These are phyloP conservation scores for Fusarium tricinctum DNA, from an alignment of 2,329 filamentous ascomycete genomes.

Conservation along the genomic window DNA sequence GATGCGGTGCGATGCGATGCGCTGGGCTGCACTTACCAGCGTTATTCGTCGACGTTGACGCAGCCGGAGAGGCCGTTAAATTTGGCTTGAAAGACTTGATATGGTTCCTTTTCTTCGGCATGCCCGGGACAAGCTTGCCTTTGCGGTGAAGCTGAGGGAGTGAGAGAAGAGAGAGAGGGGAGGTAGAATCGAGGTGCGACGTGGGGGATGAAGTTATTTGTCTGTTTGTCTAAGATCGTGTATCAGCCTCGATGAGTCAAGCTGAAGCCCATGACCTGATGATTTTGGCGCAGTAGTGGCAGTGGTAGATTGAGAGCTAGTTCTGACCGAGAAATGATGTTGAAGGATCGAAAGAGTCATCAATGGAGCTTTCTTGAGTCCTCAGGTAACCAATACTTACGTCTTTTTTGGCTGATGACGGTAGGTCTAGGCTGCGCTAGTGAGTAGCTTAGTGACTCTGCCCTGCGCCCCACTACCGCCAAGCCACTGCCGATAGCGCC, in stretches of 20 bases:
- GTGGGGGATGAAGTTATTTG: conserved; percentile 32
- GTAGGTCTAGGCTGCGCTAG: conserved; percentile 8
- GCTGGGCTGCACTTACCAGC: conserved; percentile 47
- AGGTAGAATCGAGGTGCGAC: conserved; percentile 29
- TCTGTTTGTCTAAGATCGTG: conserved; percentile 38
- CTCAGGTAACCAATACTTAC: conserved; percentile 31
- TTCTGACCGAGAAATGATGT: conserved; percentile 20
- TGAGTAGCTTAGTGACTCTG: background rate
- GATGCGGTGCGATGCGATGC: conserved; percentile 2
- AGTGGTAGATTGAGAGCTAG: conserved; percentile 8
- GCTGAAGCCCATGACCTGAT: conserved; percentile 17
- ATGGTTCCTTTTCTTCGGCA: conserved; percentile 75
- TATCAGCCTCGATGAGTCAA: conserved; percentile 44
- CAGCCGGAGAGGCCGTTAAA: conserved; percentile 64
- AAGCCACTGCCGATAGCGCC: conserved; percentile 36
- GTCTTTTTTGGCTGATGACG: conserved; percentile 29
- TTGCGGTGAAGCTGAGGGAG: conserved; percentile 27
- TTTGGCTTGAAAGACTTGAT: conserved; percentile 70
- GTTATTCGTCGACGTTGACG: conserved; percentile 43
- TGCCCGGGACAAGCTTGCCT: conserved; percentile 54
- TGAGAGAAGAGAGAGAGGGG: conserved; percentile 19
- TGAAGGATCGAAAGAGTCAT: conserved; percentile 39
- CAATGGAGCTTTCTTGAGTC: conserved; percentile 25
- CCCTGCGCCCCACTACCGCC: conserved; percentile 19
- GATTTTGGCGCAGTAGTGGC: conserved; percentile 9